Base-by-base conservation (phyloP, 371 early-diverging fungal genomes). In the Nematocida sp. region DNA sequence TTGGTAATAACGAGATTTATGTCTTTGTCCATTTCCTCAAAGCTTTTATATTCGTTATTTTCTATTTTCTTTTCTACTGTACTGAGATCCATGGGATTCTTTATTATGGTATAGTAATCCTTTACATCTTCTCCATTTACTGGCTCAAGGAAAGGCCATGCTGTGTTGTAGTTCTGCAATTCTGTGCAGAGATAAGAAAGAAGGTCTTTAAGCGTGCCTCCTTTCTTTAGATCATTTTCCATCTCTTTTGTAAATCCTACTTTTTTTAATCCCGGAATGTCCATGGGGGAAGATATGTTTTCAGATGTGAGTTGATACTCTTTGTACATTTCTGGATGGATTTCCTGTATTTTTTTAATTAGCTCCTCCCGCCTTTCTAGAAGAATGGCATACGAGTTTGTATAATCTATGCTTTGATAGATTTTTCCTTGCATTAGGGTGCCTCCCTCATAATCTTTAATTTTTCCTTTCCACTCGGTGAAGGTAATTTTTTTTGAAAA, bases 391-490 rank as follows among this genome's bases (percentile, higher is more conserved):
- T 71, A 53, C 59, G 77, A 77, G 20, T 68, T 66, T n/a, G 78
- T 26, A 40, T 84, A 84, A 49, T 83, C 80, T 20, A 85, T 63
- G 13, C 78, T 69, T 64, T 77, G 75, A 42, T 63, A 66, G 7
- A 85, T 56, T 54, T 77, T 81, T 54, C 84, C 81, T 61, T 85
- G 80, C 94, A 99, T 95, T 5, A 96, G 86, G 1, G 95, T 97
- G 39, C 95, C 97, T 1, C 97, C 98, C 78, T 97, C 97, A 82
- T 99, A 99, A 85, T 99, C 99, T 83, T 99, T 99, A 78, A 99
- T 97, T 80, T 91, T 92, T 0, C 97, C 97, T 77, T 91, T 89
- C 98, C 98, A 99, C 61, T 89, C 88, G 61, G 93, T 92, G 79
- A 97, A 86, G 5, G 90, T 89, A 35, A 95, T 91, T 1, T 95